Base-by-base conservation (phyloP, 805 yeast genomes). In the Naumovozyma dairenensis region DNA sequence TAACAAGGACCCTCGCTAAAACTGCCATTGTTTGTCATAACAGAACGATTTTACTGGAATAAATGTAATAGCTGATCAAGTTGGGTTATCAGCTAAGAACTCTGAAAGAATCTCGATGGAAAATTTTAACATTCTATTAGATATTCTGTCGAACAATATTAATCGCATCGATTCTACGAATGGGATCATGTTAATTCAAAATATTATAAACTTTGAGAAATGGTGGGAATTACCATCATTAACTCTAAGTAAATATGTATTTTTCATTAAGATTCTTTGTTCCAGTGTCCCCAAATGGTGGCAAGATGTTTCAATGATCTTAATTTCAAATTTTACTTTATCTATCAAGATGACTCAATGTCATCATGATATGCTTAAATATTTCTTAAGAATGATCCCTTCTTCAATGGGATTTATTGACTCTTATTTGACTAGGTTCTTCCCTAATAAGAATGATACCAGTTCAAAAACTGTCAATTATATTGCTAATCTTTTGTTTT, bases 271-370 rank as follows among this genome's bases (percentile, higher is more conserved):
- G 29, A 82, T 87, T 18, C 66, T 89, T 34, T 82, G 87, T 25
- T 80, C 94, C 3, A 80, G 89, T 29, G 67, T 78, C 39, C 97
- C 97, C 6, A 83, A 77, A 55, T 89, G 94, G 83, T 77, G 92
- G 74, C 71, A 73, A 42, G 93, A 83, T 38, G 83, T 89, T n/a
- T 76, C 82, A 15, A 63, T 67, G 39, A 70, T 72, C 37, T 57
- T 89, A n/a, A 69, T 86, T 8, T 47, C 66, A 14, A 85, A 77
- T 47, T 81, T 89, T 46, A 59, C 53, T 15, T 40, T 59, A 27
- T 33, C 57, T 5, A 32, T 46, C 10, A 40, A 44, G 3, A 54
- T 47, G 36, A 65, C 64, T 33, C 44, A 75, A 42, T 38, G 42
- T 29, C 80, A 77, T 57, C 96, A 89, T 60, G 66, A 67, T 10